Evolutionary conservation across 2,329 filamentous ascomycete species (phyloP).

Genomic region (Aciculosporium take): DNA sequence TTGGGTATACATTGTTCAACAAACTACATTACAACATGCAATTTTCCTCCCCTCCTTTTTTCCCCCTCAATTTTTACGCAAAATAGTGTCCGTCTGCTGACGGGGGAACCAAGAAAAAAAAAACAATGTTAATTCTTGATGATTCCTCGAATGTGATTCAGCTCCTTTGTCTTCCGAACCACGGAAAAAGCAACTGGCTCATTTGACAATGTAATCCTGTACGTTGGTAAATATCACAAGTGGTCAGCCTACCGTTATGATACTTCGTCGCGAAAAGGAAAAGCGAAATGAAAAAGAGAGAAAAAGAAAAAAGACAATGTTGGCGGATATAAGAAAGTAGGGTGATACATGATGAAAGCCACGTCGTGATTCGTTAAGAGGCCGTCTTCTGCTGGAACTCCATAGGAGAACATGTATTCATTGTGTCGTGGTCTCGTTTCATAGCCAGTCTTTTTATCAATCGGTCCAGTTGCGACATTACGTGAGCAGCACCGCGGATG

Average conservation of each 20-base stretch:
- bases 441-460: not conserved
- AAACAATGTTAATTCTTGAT: not conserved
- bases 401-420: not conserved
- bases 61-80: not conserved
- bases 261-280: not conserved
- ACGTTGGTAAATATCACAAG: not conserved
- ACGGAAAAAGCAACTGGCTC: not conserved
- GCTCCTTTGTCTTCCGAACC: not conserved
- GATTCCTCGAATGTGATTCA: not conserved
- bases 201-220: not conserved
- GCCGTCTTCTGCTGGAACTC: not conserved
- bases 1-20: not conserved
- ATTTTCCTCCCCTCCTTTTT: not conserved
- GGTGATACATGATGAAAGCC: not conserved
- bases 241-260: not conserved
- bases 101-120: not conserved
- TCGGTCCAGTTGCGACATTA: not conserved
- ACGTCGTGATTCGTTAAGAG: not conserved
- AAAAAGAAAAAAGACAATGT: not conserved
- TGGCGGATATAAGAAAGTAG: not conserved
- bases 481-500: constrained; percentile 8
- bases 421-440: not conserved
- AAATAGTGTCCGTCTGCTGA: not conserved
- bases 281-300: constrained; percentile 16
- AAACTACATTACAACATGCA: not conserved